Conservation (phyloP, 2,329 filamentous ascomycete genomes). For the Phialocephala subalpina region DNA sequence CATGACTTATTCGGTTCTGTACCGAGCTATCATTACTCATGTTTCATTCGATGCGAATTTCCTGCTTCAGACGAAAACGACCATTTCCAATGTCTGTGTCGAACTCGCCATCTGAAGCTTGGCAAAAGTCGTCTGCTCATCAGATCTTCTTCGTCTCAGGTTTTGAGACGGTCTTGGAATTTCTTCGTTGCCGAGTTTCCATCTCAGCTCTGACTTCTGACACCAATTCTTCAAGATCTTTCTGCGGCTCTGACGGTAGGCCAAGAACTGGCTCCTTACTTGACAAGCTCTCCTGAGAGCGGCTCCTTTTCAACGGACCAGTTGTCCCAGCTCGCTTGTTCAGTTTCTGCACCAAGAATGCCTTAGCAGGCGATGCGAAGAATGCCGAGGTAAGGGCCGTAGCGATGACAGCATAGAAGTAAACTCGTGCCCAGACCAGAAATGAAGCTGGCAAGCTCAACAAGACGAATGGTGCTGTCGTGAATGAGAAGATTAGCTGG, state of each 20-base stretch:
- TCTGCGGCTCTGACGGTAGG: conserved; percentile 77
- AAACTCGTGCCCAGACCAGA: conserved; percentile 82
- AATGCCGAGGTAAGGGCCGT: conserved; percentile 72
- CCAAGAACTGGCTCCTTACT: conserved; percentile 74
- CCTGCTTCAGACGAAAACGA: background rate
- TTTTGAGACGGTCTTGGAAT: conserved; percentile 22
- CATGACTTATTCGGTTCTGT: background rate
- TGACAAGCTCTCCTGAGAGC: conserved; percentile 65
- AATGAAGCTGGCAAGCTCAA: conserved; percentile 77
- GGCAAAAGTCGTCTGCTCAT: background rate
- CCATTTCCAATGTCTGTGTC: background rate
- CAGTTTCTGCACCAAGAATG: conserved; percentile 61
- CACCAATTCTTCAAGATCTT: conserved; percentile 72
- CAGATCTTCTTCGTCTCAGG: conserved; percentile 24
- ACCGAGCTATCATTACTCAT: background rate
- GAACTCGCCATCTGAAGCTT: background rate
- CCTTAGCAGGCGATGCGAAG: conserved; percentile 82
- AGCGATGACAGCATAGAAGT: conserved; percentile 84
- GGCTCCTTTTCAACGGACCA: conserved; percentile 52
- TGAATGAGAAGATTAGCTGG: conserved; percentile 84
- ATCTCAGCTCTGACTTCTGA: conserved; percentile 60
- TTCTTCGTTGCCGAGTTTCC: conserved; percentile 42
- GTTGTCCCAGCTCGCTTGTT: conserved; percentile 62
- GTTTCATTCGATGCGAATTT: background rate
- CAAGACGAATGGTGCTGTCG: conserved; percentile 84